Percentiles rank a stretch among this genome's conserved stretches.
phyloP scores from a whole-genome alignment of 306 rosid genomes.

The Alnus rubra region DNA sequence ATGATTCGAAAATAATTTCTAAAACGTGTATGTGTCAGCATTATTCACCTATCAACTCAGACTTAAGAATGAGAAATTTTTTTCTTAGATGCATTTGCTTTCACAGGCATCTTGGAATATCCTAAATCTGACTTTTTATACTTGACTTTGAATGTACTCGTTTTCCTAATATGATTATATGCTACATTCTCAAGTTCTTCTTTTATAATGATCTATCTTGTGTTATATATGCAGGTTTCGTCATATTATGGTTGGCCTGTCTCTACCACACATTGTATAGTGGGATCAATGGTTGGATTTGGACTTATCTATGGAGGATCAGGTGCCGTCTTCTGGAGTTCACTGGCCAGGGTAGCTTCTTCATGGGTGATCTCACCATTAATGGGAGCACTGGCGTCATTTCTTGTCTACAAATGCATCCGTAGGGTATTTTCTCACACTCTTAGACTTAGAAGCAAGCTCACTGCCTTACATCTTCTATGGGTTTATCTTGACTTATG shows the following conservation, averaged over 20 bases:
- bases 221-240: constrained; percentile 55
- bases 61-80: background rate
- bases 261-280: constrained; percentile 97
- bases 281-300: constrained; percentile 98
- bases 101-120: background rate
- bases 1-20: background rate
- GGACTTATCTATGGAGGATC: constrained; percentile 85
- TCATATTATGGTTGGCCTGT: constrained; percentile 97
- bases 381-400: constrained; percentile 85
- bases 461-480: constrained; percentile 9
- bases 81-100: background rate
- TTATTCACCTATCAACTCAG: background rate
- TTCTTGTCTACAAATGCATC: constrained; percentile 92
- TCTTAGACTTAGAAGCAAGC: constrained; percentile 13
- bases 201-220: constrained; percentile 8
- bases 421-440: constrained; percentile 69
- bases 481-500: background rate
- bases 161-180: background rate
- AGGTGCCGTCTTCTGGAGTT: constrained; percentile 96
- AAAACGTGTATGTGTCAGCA: background rate
- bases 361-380: constrained; percentile 94
- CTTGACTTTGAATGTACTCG: background rate
- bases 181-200: background rate
- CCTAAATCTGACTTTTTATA: background rate
- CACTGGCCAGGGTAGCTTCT: constrained; percentile 83